A percentile compares a stretch with the other conserved stretches of the same genome.
Evolutionary conservation across 2,329 filamentous ascomycete species (phyloP).

Genomic region (Calycina herbarum): DNA sequence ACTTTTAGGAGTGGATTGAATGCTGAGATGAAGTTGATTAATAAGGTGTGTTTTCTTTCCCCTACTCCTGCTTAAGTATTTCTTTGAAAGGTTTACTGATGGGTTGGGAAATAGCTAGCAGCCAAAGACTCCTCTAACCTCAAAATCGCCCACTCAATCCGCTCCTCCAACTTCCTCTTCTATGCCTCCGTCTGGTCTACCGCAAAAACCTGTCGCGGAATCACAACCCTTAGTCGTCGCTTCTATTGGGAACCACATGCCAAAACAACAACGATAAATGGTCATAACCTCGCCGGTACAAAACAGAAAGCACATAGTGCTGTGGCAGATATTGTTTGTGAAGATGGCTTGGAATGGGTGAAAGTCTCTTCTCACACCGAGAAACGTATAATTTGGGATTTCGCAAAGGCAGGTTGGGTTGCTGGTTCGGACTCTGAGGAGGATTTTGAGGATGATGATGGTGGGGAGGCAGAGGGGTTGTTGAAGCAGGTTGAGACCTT

Average conservation of each 20-base stretch:
- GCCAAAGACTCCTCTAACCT: conserved; percentile 29
- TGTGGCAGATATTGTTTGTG: conserved; percentile 63
- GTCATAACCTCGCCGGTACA: conserved; percentile 19
- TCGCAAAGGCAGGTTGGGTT: conserved; percentile 68
- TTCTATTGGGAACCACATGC: conserved; percentile 47
- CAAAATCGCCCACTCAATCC: conserved; percentile 53
- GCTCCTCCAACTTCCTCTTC: conserved; percentile 67
- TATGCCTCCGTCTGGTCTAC: conserved; percentile 63
- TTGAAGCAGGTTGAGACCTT: conserved; percentile 61
- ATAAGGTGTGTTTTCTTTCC: conserved; percentile 41
- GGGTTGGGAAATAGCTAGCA: conserved; percentile 25
- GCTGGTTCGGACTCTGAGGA: conserved; percentile 45
- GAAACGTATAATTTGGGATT: conserved; percentile 63
- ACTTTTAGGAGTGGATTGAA: conserved; percentile 48
- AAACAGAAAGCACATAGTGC: conserved; percentile 41
- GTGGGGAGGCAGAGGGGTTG: conserved; percentile 52
- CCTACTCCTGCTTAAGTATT: not conserved
- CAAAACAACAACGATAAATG: conserved; percentile 24
- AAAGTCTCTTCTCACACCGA: conserved; percentile 68
- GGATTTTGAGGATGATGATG: conserved; percentile 42
- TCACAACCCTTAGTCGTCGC: conserved; percentile 58
- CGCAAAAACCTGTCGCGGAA: conserved; percentile 55
- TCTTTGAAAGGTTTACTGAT: conserved; percentile 9
- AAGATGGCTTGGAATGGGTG: conserved; percentile 64
- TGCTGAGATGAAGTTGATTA: conserved; percentile 48